Conservation (phyloP, 2,329 filamentous ascomycete genomes). For the Juglanconis juglandina region DNA sequence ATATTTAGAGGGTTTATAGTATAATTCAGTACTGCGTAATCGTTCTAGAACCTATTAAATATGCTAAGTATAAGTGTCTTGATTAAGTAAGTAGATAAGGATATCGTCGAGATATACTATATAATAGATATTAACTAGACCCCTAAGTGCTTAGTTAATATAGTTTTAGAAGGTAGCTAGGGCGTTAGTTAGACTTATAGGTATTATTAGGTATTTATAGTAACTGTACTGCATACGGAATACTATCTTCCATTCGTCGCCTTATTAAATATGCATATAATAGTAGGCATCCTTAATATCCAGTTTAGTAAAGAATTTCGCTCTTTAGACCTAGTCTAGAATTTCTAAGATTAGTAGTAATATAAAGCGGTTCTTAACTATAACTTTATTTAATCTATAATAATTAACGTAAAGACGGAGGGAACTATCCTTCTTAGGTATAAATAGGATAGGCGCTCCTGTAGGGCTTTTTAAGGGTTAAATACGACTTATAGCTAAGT, state of each 20-base stretch:
- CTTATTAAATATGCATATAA: constrained; percentile 22
- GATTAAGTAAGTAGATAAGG: constrained; percentile 5
- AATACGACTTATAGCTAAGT: constrained; percentile 2
- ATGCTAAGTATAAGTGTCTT: background rate
- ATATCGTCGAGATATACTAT: constrained; percentile 16
- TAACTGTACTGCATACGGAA: constrained; percentile 25
- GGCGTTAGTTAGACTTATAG: constrained; percentile 25
- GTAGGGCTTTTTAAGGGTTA: background rate
- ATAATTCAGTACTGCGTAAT: background rate
- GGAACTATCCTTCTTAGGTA: constrained; percentile 19
- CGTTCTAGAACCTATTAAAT: background rate
- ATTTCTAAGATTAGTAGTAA: constrained; percentile 23
- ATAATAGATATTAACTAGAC: constrained; percentile 8
- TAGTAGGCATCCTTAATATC: constrained; percentile 20
- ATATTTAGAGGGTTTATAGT: background rate
- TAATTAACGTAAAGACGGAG: constrained; percentile 25
- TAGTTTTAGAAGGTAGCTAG: constrained; percentile 13
- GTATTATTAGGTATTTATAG: constrained; percentile 30
- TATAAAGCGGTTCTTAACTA: constrained; percentile 23
- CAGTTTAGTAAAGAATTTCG: constrained; percentile 14
- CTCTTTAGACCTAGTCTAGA: constrained; percentile 15
- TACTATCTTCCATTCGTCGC: constrained; percentile 29
- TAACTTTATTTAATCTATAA: constrained; percentile 23
- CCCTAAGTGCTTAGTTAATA: constrained; percentile 8
- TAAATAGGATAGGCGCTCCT: constrained; percentile 16